Base-by-base conservation (phyloP, 768 basidiomycete genomes). In the Dictyophora rubrovolvata region DNA sequence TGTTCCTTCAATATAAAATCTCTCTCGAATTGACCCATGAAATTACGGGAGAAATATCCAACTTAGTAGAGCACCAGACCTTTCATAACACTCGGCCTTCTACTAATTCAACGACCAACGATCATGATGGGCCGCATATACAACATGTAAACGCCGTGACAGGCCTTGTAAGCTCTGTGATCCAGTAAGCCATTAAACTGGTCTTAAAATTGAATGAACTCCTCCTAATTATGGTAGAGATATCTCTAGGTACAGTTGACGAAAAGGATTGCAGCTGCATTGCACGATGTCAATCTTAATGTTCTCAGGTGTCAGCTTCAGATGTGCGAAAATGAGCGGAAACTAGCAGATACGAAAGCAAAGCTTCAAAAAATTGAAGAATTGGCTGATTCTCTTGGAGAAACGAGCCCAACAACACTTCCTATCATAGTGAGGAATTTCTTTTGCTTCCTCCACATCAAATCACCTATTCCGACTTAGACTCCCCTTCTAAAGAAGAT, bases 381-480 rank as follows among this genome's bases (percentile, higher is more conserved):
- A 42, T 53, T 59, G 21, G 18, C 36, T 6, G 35, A 59, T 10
- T 59, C 57, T 33, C 50, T 59, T 16, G 37, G 57, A 22, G 42
- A 14, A 21, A 34, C 50, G 6, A 59, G 57, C 21, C 10, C 17
- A 18, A 5, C 33, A 11, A 42, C 49, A 35, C 49, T 51, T 33
- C 18, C 57, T 16, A 51, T 23, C 17, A 48, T 59, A 33, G 57
- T 59, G 34, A n/a, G 57, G 28, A 51, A 16, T 23, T 18, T 22
- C 17, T 28, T 17, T 35, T 22, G 8, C 18, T 22, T 4, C 18
- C 20, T 35, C 18, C 55, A 28, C 9, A 42, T 23, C 14, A 18
- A 28, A 10, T 59, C 10, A 52, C 8, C 33, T 52, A 18, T 42
- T 42, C n/a, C n/a, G 42, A 49, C 21, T 52, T 18, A 20, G 57